Percentiles rank a stretch among this genome's conserved stretches.
phyloP scores from a whole-genome alignment of 768 basidiomycete species.

The Termitomyces sp. region DNA sequence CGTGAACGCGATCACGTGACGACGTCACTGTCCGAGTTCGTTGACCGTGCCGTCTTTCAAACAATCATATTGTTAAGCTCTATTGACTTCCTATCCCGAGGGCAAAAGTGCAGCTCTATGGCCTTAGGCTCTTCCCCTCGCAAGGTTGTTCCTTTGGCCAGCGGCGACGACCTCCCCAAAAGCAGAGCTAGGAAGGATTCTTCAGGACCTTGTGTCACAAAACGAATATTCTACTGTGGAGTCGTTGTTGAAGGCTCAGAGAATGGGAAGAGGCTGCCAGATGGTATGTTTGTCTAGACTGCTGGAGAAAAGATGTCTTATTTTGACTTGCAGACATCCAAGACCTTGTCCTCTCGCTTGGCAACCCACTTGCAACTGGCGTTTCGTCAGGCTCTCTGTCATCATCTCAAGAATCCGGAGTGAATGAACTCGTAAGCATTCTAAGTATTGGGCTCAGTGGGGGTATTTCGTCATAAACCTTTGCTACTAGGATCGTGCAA shows the following conservation, averaged over 20 bases:
- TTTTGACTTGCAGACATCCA: slow-evolving; percentile 54
- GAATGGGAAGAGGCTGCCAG: slow-evolving; percentile 59
- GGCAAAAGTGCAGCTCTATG: slow-evolving; percentile 31
- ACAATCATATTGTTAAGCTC: neutral
- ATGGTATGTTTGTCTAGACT: slow-evolving; percentile 38
- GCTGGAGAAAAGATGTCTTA: slow-evolving; percentile 7
- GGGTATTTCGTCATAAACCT: slow-evolving; percentile 3
- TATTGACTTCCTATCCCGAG: slow-evolving; percentile 7
- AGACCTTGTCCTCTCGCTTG: slow-evolving; percentile 73
- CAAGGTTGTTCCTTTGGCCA: slow-evolving; percentile 69
- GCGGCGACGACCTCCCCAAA: slow-evolving; percentile 58
- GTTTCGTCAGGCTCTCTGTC: slow-evolving; percentile 44
- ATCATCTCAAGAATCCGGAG: slow-evolving; percentile 31
- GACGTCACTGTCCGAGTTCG: slow-evolving; percentile 13
- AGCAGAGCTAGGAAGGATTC: slow-evolving; percentile 38
- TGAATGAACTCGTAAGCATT: slow-evolving; percentile 37
- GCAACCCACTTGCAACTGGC: slow-evolving; percentile 53
- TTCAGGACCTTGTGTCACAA: slow-evolving; percentile 44
- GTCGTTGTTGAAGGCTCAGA: slow-evolving; percentile 86
- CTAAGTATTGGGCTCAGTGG: neutral
- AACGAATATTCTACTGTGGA: slow-evolving; percentile 84
- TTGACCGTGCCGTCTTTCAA: slow-evolving; percentile 10
- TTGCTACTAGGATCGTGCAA: slow-evolving; percentile 27
- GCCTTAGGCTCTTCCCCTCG: slow-evolving; percentile 65
- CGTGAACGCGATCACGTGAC: slow-evolving; percentile 22